phyloP scores from a whole-genome alignment of 805 yeast genomes.

The Scheffersomyces stipitis region DNA sequence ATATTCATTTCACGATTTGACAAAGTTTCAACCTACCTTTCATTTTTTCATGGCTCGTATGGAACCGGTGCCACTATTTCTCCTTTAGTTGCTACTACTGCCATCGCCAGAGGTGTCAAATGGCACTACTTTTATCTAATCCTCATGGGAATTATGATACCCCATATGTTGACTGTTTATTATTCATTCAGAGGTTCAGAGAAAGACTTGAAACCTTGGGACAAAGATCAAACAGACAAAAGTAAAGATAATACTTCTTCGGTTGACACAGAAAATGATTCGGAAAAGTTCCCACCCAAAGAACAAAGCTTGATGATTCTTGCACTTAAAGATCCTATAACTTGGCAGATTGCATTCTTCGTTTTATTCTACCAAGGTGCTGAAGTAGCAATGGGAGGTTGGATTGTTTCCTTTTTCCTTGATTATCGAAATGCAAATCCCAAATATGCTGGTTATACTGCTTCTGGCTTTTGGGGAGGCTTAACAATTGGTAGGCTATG shows the following conservation, averaged over 20 bases:
- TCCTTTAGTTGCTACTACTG: slow-evolving; percentile 61
- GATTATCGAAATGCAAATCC: slow-evolving; percentile 51
- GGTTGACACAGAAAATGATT: no score
- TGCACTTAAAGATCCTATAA: slow-evolving; percentile 39
- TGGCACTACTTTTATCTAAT: slow-evolving; percentile 60
- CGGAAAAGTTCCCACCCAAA: neutral
- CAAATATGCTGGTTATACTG: slow-evolving; percentile 55
- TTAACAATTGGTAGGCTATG: slow-evolving; percentile 61
- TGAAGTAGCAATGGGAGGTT: slow-evolving; percentile 68
- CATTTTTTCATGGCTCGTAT: slow-evolving; percentile 64
- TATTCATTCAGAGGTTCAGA: slow-evolving; percentile 51
- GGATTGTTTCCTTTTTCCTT: slow-evolving; percentile 65
- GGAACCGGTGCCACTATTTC: slow-evolving; percentile 73
- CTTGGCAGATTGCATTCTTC: slow-evolving; percentile 52
- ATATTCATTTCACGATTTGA: slow-evolving; percentile 50
- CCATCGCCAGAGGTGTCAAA: slow-evolving; percentile 47
- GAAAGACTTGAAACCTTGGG: slow-evolving; percentile 42
- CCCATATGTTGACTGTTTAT: slow-evolving; percentile 32
- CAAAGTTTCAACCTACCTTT: slow-evolving; percentile 58
- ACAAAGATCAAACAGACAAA: slow-evolving; percentile 12
- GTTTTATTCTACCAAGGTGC: slow-evolving; percentile 67
- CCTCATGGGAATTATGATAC: slow-evolving; percentile 38
- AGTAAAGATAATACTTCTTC: neutral
- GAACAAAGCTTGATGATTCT: slow-evolving; percentile 25
- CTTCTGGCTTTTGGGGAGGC: slow-evolving; percentile 74